A percentile compares a stretch with the other conserved stretches of the same genome.
Evolutionary conservation across 768 basidiomycete species (phyloP).

Genomic region (Pulveroboletus sp.): DNA sequence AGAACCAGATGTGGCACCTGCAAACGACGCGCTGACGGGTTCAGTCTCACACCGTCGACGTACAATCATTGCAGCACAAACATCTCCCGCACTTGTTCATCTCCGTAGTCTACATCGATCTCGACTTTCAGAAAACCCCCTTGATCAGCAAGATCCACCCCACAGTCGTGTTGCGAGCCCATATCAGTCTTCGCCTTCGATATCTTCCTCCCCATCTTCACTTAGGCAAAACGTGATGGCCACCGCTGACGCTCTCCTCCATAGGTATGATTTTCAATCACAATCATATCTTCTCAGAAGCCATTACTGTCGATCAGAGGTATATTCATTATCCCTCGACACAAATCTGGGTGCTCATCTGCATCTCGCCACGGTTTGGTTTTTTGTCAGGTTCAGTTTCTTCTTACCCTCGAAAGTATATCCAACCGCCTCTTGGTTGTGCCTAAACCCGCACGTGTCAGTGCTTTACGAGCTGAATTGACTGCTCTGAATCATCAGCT

Average conservation of each 20-base stretch:
- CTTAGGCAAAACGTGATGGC: constrained; percentile 43
- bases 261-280: constrained; percentile 62
- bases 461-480: constrained; percentile 93
- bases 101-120: constrained; percentile 51
- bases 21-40: constrained; percentile 14
- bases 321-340: constrained; percentile 22
- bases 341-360: background rate
- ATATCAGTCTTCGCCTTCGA: constrained; percentile 72
- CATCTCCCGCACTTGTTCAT: constrained; percentile 69
- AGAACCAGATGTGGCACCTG: constrained; percentile 10
- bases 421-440: constrained; percentile 89
- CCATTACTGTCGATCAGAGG: constrained; percentile 88
- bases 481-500: constrained; percentile 95
- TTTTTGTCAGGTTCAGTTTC: constrained; percentile 69
- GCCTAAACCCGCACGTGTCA: constrained; percentile 91
- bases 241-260: constrained; percentile 56
- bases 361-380: background rate
- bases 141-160: constrained; percentile 61
- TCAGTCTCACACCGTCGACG: constrained; percentile 36
- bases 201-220: constrained; percentile 47
- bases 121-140: constrained; percentile 67
- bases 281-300: constrained; percentile 75
- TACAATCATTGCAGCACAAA: constrained; percentile 65
- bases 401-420: constrained; percentile 87
- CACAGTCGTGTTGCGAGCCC: constrained; percentile 39